Evolutionary conservation across 2,329 filamentous ascomycete species (phyloP), one percentile per base, ranked within the genome.

Genomic region (Pseudocercospora cruenta): DNA sequence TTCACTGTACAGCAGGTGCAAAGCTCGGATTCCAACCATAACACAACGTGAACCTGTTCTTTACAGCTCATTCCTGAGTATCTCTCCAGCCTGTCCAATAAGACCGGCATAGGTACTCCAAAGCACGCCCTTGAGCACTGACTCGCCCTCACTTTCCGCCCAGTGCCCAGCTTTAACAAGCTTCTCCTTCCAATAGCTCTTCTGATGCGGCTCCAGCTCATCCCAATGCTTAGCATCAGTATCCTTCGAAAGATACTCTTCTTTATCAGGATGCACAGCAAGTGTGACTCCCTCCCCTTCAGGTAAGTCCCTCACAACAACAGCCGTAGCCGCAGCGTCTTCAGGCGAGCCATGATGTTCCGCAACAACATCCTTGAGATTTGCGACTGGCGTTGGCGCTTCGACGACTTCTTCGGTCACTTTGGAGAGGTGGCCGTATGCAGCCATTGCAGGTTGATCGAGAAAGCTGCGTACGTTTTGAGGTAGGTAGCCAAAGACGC

Each of bases 131-230:
- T 89, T 88, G 71, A 96, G 85, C 31, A 95, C 86, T 9, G 83
- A 84, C 81, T 94, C 92, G 2, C 91, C 91, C 83, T 94, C 91
- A 43, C 87, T 84, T 75, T 90, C 88, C n/a, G 87, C 86, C 92
- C 92, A 96, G 69, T 93, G 87, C 0, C 92, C 92, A 0, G 91
- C 89, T 62, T 89, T 84, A 63, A 83, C 82, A 39, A 96, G 83
- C 74, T 85, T 86, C 70, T 85, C 79, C 80, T 88, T 92, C 93
- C 93, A 96, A 19, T 82, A 80, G 60, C 82, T 80, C 76, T 87
- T 86, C 77, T 94, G 87, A 62, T 86, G 79, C 12, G 84, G 81
- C 5, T 82, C 82, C 53, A 96, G 79, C 66, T 93, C 87, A 64
- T 93, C 88, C 91, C 92, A 96, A 62, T 84, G 81, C 77, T 84